These are phyloP conservation scores for Bipolaris zeicola DNA, from an alignment of 2,329 filamentous ascomycete genomes.

Conservation along the genomic window DNA sequence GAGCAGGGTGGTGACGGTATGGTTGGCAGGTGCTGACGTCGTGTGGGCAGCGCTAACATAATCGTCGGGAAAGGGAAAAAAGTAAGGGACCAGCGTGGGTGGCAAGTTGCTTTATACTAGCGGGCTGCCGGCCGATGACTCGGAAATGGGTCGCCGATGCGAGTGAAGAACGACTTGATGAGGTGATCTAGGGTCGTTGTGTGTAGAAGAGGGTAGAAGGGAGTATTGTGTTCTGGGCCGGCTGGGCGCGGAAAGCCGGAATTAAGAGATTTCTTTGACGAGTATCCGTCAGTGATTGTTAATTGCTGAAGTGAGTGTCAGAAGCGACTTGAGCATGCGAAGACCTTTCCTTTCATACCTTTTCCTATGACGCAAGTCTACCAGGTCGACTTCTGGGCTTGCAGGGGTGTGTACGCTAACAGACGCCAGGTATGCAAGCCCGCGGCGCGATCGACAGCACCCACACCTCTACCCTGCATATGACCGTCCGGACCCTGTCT, in stretches of 20 bases:
- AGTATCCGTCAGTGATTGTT: slow-evolving; percentile 35
- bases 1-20: slow-evolving; percentile 40
- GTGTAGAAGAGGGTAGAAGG: slow-evolving; percentile 38
- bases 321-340: slow-evolving; percentile 28
- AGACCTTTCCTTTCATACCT: slow-evolving; percentile 34
- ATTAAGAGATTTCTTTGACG: slow-evolving; percentile 21
- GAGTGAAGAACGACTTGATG: slow-evolving; percentile 33
- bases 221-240: slow-evolving; percentile 19
- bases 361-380: slow-evolving; percentile 21
- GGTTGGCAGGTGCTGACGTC: slow-evolving; percentile 44
- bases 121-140: slow-evolving; percentile 37
- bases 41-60: slow-evolving; percentile 47
- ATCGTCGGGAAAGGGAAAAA: slow-evolving; percentile 37
- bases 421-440: slow-evolving; percentile 5
- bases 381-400: slow-evolving; percentile 1
- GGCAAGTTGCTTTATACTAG: slow-evolving; percentile 48
- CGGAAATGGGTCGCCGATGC: slow-evolving; percentile 37
- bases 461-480: slow-evolving; percentile 22
- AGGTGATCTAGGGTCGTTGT: slow-evolving; percentile 39
- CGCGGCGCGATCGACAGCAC: slow-evolving; percentile 25
- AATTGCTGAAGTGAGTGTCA: slow-evolving; percentile 45
- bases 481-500: slow-evolving; percentile 20
- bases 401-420: slow-evolving; percentile 23
- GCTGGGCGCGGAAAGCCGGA: slow-evolving; percentile 35
- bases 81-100: slow-evolving; percentile 43